Conservation (phyloP, 148 eudicot species). For the Fagopyrum homotropicum region DNA sequence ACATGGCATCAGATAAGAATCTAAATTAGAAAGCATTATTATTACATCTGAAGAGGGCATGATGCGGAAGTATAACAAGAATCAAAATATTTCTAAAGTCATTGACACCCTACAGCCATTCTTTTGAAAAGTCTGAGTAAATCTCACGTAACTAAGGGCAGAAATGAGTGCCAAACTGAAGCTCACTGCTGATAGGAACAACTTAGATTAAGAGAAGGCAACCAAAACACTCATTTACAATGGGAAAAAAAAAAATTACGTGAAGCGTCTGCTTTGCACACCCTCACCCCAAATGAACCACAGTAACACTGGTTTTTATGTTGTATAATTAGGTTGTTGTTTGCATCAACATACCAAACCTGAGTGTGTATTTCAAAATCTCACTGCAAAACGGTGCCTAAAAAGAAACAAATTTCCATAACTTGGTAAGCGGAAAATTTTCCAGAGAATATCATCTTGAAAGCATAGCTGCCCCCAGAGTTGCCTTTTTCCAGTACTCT, state of each 20-base stretch:
- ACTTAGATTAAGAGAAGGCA: neutral
- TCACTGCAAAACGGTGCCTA: neutral
- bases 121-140: neutral
- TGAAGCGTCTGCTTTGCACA: neutral
- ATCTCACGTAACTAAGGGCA: neutral
- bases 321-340: too few relatives aligned
- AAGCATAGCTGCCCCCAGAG: neutral
- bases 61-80: neutral
- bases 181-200: neutral
- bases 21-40: neutral
- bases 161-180: neutral
- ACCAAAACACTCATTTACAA: neutral
- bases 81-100: neutral
- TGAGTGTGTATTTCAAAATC: neutral
- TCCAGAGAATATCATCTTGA: neutral
- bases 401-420: neutral
- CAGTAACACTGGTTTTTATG: neutral
- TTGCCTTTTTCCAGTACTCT: neutral
- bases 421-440: neutral
- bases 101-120: neutral
- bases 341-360: too few relatives aligned
- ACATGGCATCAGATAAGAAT: slow-evolving; percentile 9
- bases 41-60: neutral
- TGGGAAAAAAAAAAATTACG: too few relatives aligned
- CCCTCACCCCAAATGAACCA: neutral